Evolutionary conservation across 495 filamentous ascomycete species (phyloP).

Genomic region (Neurospora intermedia): DNA sequence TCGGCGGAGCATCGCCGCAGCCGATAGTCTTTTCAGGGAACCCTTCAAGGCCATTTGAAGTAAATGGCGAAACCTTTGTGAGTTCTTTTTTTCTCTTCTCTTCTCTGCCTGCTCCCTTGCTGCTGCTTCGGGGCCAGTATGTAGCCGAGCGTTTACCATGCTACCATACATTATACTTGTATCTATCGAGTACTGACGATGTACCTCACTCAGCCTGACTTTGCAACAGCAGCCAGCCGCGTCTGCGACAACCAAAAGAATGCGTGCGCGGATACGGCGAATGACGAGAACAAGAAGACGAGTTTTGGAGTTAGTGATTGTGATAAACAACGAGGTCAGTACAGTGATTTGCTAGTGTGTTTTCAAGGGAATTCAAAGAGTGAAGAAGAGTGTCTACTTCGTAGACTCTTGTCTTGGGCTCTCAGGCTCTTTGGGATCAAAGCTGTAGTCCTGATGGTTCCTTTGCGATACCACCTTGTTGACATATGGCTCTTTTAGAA

Average conservation of each 20-base stretch:
- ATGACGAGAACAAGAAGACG: constrained; percentile 9
- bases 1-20: constrained; percentile 15
- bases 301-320: constrained; percentile 24
- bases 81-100: constrained; percentile 6
- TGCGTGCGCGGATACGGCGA: constrained; percentile 24
- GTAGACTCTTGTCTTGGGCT: no score
- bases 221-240: constrained; percentile 25
- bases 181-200: no score
- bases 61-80: constrained; percentile 38
- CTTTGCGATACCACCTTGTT: neutral
- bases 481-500: constrained; percentile 7
- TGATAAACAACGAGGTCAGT: constrained; percentile 28
- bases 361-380: neutral
- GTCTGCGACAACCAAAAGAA: constrained; percentile 35
- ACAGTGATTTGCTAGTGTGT: constrained; percentile 6
- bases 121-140: no score
- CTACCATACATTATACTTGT: no score
- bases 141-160: no score
- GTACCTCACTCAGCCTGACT: constrained; percentile 11
- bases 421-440: neutral
- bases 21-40: constrained; percentile 28
- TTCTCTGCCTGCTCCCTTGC: no score
- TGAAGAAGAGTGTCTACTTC: neutral
- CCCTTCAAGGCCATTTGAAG: constrained; percentile 31
- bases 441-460: neutral